Evolutionary conservation across 352 stramenopile genomes (phyloP).

Genomic region (Pythium guiyangense): DNA sequence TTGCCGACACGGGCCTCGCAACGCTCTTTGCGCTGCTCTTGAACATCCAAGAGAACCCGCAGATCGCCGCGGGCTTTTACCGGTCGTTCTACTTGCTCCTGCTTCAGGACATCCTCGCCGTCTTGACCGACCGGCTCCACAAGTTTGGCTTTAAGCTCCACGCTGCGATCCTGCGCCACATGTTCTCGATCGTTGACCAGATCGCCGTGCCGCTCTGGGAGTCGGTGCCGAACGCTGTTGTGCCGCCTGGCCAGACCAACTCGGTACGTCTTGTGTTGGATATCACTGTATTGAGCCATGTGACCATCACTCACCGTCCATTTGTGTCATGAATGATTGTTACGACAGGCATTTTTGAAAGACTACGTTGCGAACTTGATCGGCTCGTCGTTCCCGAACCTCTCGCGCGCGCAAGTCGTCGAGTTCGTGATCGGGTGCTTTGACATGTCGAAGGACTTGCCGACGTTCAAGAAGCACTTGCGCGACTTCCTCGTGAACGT

Average conservation of each 20-base stretch:
- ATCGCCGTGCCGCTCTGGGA: conserved; percentile 96
- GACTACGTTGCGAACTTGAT: conserved; percentile 97
- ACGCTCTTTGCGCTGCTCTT: conserved; percentile 95
- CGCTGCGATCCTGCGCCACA: conserved; percentile 95
- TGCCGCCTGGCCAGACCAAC: conserved; percentile 72
- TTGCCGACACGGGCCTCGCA: conserved; percentile 96
- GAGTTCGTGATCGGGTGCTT: conserved; percentile 98
- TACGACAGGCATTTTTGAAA: conserved; percentile 86
- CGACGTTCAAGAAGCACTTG: conserved; percentile 98
- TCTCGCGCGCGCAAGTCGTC: conserved; percentile 91
- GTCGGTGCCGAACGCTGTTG: conserved; percentile 66
- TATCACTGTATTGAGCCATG: too few relatives aligned
- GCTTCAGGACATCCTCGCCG: conserved; percentile 94
- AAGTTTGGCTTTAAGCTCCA: conserved; percentile 99
- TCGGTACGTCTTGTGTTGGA: conserved; percentile 44
- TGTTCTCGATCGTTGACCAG: conserved; percentile 97
- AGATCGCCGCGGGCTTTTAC: conserved; percentile 97
- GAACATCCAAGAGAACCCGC: conserved; percentile 94
- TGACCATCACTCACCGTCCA: not conserved
- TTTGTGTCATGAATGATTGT: not conserved
- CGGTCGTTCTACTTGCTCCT: conserved; percentile 95
- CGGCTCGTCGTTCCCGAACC: conserved; percentile 95
- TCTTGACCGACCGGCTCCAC: conserved; percentile 98
- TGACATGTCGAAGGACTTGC: conserved; percentile 96
- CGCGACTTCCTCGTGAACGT: conserved; percentile 99